These are phyloP conservation scores for Xylaria polymorpha DNA, from an alignment of 2,329 filamentous ascomycete species.

Conservation along the genomic window DNA sequence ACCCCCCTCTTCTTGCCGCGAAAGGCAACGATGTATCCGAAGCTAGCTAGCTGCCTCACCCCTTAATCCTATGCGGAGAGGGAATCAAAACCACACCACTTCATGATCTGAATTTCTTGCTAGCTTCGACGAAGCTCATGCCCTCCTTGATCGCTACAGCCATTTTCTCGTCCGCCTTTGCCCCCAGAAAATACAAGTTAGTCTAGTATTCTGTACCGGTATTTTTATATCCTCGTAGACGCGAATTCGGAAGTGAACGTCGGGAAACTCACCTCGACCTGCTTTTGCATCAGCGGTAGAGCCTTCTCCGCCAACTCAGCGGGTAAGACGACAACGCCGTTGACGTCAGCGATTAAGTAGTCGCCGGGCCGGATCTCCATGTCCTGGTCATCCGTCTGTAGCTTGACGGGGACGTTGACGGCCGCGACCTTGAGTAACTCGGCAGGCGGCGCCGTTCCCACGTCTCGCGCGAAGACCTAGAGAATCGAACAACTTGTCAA, in stretches of 20 bases:
- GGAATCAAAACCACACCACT: not conserved
- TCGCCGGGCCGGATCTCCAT: slow-evolving; percentile 56
- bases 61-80: not conserved
- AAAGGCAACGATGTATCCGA: not conserved
- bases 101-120: slow-evolving; percentile 54
- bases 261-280: slow-evolving; percentile 48
- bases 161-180: slow-evolving; percentile 55
- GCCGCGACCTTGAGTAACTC: slow-evolving; percentile 57
- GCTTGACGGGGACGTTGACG: slow-evolving; percentile 55
- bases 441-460: slow-evolving; percentile 58
- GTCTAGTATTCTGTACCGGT: not conserved
- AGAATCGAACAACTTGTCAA: not conserved
- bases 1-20: not conserved
- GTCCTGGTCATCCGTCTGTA: slow-evolving; percentile 54
- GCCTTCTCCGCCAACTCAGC: slow-evolving; percentile 54
- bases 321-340: slow-evolving; percentile 59
- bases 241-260: not conserved
- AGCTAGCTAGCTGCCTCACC: not conserved
- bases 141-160: slow-evolving; percentile 55
- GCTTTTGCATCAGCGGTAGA: slow-evolving; percentile 55
- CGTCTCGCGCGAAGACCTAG: slow-evolving; percentile 57
- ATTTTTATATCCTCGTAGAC: not conserved
- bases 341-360: slow-evolving; percentile 59
- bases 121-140: slow-evolving; percentile 58
- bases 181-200: slow-evolving; percentile 15